phyloP scores from a whole-genome alignment of 1,284 basidiomycete species.

The Volvariella volvacea region DNA sequence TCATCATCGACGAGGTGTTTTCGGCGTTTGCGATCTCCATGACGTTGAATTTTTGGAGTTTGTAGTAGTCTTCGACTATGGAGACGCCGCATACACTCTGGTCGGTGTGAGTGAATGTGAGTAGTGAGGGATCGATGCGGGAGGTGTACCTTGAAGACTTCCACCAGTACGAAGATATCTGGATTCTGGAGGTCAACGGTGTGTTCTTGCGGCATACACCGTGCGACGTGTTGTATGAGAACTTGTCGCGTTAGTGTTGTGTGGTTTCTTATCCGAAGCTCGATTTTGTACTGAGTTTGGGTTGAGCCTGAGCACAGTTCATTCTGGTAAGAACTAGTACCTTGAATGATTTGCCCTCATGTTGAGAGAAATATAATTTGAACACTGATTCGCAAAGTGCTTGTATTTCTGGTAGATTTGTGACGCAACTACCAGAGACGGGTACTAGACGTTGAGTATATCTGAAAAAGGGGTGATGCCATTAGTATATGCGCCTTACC shows the following conservation, averaged over 20 bases:
- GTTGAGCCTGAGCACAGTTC: neutral
- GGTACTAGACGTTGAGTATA: constrained; percentile 66
- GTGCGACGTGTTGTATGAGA: constrained; percentile 61
- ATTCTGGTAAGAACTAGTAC: constrained; percentile 1
- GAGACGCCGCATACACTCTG: constrained; percentile 70
- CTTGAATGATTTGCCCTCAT: constrained; percentile 22
- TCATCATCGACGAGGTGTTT: too few species aligned
- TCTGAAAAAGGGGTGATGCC: constrained; percentile 26
- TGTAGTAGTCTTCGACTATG: constrained; percentile 65
- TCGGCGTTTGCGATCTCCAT: constrained; percentile 48
- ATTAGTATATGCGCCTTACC: neutral
- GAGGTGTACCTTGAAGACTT: constrained; percentile 67
- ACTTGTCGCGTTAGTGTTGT: constrained; percentile 49
- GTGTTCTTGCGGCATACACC: constrained; percentile 59
- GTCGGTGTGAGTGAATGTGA: neutral
- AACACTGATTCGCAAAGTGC: constrained; percentile 51
- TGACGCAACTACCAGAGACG: constrained; percentile 56
- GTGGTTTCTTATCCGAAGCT: constrained; percentile 68
- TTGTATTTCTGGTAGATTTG: constrained; percentile 63
- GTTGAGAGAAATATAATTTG: constrained; percentile 39
- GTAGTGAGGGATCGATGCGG: constrained; percentile 2
- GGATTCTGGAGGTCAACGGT: constrained; percentile 62
- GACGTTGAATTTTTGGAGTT: constrained; percentile 67
- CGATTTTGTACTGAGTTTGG: constrained; percentile 65
- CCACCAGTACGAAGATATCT: constrained; percentile 67